Evolutionary conservation across 257 asterid genomes (phyloP).

Genomic region (Primulina huaijiensis): DNA sequence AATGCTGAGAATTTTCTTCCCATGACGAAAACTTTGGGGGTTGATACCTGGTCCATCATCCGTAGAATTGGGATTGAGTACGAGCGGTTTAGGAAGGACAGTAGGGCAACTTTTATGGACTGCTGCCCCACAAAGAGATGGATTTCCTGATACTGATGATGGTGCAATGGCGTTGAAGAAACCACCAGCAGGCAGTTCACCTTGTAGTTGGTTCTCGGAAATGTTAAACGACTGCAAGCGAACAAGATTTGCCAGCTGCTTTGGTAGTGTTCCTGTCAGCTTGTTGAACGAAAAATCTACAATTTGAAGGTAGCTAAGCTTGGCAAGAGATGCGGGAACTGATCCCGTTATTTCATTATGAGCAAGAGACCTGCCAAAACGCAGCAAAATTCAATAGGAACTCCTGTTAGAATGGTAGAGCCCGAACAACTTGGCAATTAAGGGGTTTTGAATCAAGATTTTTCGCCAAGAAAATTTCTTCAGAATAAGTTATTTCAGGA

Average conservation of each 20-base stretch:
- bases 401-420: slow-evolving; percentile 11
- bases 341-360: slow-evolving; percentile 61
- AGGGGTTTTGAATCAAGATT: slow-evolving; percentile 1
- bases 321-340: slow-evolving; percentile 55
- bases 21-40: slow-evolving; percentile 46
- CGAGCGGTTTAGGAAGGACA: slow-evolving; percentile 88
- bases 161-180: slow-evolving; percentile 79
- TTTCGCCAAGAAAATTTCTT: neutral
- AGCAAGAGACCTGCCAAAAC: slow-evolving; percentile 57
- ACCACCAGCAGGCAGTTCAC: slow-evolving; percentile 70
- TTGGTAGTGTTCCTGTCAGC: slow-evolving; percentile 68
- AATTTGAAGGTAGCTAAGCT: slow-evolving; percentile 49
- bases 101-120: slow-evolving; percentile 60
- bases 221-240: slow-evolving; percentile 67
- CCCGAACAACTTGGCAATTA: neutral
- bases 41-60: slow-evolving; percentile 48
- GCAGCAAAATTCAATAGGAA: slow-evolving; percentile 18
- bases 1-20: slow-evolving; percentile 77
- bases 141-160: slow-evolving; percentile 62
- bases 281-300: slow-evolving; percentile 76
- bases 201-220: slow-evolving; percentile 82
- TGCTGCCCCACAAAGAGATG: slow-evolving; percentile 74
- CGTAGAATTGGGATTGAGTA: slow-evolving; percentile 75
- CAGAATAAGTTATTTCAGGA: neutral
- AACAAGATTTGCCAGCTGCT: slow-evolving; percentile 62